A percentile compares a stretch with the other conserved stretches of the same genome.
Evolutionary conservation across 2,329 filamentous ascomycete genomes (phyloP).

Genomic region (Phialemoniopsis sp.): DNA sequence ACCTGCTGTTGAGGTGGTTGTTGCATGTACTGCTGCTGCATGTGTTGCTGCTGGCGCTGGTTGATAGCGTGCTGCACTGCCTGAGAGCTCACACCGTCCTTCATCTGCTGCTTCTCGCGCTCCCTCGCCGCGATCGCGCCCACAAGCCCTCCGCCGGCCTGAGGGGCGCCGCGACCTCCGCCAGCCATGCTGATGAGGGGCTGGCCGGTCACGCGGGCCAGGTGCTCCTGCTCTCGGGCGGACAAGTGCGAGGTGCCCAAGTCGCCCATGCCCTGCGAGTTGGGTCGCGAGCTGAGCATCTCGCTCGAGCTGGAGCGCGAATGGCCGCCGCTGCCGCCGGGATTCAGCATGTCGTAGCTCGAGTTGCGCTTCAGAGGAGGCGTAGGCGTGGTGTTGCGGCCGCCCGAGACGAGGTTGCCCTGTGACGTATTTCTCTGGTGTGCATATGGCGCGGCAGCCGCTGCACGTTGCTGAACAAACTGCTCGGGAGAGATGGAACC

Average conservation of each 20-base stretch:
- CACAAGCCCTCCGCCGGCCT: slow-evolving; percentile 60
- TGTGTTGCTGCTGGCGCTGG: slow-evolving; percentile 48
- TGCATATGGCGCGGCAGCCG: slow-evolving; percentile 46
- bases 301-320: slow-evolving; percentile 45
- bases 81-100: slow-evolving; percentile 63
- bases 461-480: slow-evolving; percentile 75
- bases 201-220: slow-evolving; percentile 76
- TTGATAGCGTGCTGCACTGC: slow-evolving; percentile 71
- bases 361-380: slow-evolving; percentile 35
- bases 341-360: slow-evolving; percentile 32
- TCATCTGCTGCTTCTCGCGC: slow-evolving; percentile 69
- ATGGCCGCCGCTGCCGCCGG: slow-evolving; percentile 18
- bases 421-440: slow-evolving; percentile 56
- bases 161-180: slow-evolving; percentile 36
- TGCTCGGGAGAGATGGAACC: slow-evolving; percentile 67
- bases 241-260: slow-evolving; percentile 61
- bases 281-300: slow-evolving; percentile 40
- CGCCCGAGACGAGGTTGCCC: slow-evolving; percentile 37
- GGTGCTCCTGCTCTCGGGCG: slow-evolving; percentile 81
- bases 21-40: slow-evolving; percentile 22
- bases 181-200: slow-evolving; percentile 68
- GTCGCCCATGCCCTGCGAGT: slow-evolving; percentile 55
- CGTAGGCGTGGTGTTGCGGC: slow-evolving; percentile 35
- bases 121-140: slow-evolving; percentile 78
- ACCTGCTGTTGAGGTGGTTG: slow-evolving; percentile 25